Conservation (phyloP, 768 basidiomycete genomes). For the Naganishia friedmannii region DNA sequence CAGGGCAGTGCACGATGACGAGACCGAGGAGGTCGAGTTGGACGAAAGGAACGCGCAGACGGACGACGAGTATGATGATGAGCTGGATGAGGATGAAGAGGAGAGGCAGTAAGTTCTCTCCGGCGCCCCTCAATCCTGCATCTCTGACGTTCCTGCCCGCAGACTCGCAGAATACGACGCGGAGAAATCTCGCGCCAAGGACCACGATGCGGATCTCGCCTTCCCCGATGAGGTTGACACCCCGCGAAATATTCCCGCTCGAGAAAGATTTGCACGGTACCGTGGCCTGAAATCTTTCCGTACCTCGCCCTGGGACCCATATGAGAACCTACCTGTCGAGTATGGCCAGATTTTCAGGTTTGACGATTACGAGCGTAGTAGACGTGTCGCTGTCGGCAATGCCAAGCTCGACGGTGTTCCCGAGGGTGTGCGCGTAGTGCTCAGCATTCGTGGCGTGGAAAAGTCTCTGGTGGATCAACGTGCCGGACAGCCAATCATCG, state of each 20-base stretch:
- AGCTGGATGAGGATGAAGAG: slow-evolving; percentile 68
- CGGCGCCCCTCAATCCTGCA: neutral
- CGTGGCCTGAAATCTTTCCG: slow-evolving; percentile 87
- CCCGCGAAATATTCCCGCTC: slow-evolving; percentile 75
- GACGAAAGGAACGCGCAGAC: slow-evolving; percentile 56
- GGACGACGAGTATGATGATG: slow-evolving; percentile 53
- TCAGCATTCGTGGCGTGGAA: slow-evolving; percentile 74
- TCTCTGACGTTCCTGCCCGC: slow-evolving; percentile 16
- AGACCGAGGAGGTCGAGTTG: slow-evolving; percentile 60
- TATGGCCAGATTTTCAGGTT: slow-evolving; percentile 96
- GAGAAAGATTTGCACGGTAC: slow-evolving; percentile 81
- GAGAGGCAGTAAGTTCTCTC: slow-evolving; percentile 67
- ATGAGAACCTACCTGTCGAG: slow-evolving; percentile 88
- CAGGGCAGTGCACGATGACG: slow-evolving; percentile 39
- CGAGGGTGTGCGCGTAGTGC: slow-evolving; percentile 77
- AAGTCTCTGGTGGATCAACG: slow-evolving; percentile 56
- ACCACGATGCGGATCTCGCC: slow-evolving; percentile 59
- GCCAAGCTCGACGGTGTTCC: slow-evolving; percentile 61
- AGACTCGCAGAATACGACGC: slow-evolving; percentile 66
- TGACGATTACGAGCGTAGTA: slow-evolving; percentile 85
- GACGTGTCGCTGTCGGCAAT: slow-evolving; percentile 62
- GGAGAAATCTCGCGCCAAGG: slow-evolving; percentile 50
- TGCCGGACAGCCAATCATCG: slow-evolving; percentile 59
- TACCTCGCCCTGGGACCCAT: slow-evolving; percentile 96
- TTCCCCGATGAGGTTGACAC: slow-evolving; percentile 98